Percentiles rank a stretch among this genome's conserved stretches.
phyloP scores from a whole-genome alignment of 2,329 filamentous ascomycete species.

The Colletotrichum aenigma region DNA sequence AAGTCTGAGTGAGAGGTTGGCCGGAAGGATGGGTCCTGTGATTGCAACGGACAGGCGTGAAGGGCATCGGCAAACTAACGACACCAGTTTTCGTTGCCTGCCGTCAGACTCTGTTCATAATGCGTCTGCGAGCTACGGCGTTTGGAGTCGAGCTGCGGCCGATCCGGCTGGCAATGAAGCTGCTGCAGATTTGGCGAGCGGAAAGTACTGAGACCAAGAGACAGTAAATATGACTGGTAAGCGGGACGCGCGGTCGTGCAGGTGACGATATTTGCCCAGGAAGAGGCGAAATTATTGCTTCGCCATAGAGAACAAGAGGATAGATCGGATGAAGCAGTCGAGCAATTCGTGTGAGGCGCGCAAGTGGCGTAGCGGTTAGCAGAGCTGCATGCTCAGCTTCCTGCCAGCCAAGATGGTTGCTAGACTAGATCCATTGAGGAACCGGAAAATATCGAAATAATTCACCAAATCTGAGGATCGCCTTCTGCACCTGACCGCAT shows the following conservation, averaged over 20 bases:
- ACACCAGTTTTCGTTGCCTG: not conserved
- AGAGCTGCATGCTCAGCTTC: not conserved
- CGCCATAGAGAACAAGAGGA: not conserved
- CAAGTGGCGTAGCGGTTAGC: not conserved
- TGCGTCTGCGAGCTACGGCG: not conserved
- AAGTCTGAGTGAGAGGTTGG: not conserved
- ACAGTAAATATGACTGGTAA: not conserved
- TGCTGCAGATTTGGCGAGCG: not conserved
- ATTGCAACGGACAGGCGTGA: not conserved
- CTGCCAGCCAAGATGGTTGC: not conserved
- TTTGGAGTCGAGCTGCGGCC: not conserved
- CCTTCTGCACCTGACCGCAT: not conserved
- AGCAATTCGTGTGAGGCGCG: not conserved
- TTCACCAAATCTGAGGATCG: not conserved
- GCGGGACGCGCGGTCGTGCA: not conserved
- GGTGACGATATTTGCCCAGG: not conserved
- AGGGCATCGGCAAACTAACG: not conserved
- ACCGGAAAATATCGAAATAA: not conserved
- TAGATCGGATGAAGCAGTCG: not conserved
- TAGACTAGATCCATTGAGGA: not conserved
- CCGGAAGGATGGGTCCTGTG: not conserved
- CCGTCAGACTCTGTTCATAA: not conserved
- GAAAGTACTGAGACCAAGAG: not conserved
- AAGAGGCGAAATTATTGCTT: not conserved
- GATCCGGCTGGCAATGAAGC: not conserved